phyloP scores from a whole-genome alignment of 495 filamentous ascomycete species.

The Aspergillus funiculosus region DNA sequence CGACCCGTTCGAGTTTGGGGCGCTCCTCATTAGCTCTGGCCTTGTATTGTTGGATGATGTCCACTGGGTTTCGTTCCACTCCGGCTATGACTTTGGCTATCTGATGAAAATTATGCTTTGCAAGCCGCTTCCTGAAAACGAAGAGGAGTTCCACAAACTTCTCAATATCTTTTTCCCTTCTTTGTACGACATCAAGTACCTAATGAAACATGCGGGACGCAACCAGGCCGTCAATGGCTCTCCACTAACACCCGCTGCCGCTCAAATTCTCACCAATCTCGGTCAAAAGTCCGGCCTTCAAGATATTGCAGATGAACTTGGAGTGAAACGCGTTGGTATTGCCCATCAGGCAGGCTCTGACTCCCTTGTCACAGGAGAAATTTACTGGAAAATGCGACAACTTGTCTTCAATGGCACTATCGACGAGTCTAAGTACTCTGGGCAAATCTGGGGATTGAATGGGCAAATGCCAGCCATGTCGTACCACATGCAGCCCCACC shows the following conservation, averaged over 20 bases:
- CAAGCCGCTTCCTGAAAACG: constrained; percentile 74
- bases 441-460: constrained; percentile 86
- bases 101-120: constrained; percentile 85
- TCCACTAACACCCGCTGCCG: constrained; percentile 55
- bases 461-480: constrained; percentile 48
- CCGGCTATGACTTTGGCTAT: constrained; percentile 98
- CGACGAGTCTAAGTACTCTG: constrained; percentile 63
- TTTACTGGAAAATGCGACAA: constrained; percentile 84
- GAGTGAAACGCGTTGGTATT: constrained; percentile 75
- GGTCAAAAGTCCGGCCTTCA: constrained; percentile 85
- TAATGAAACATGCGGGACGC: constrained; percentile 80
- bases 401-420: constrained; percentile 80
- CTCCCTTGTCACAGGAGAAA: constrained; percentile 83
- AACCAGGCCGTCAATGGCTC: constrained; percentile 54
- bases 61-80: constrained; percentile 95
- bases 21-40: constrained; percentile 83
- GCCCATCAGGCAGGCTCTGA: constrained; percentile 91
- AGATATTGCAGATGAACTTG: constrained; percentile 87
- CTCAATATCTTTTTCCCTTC: constrained; percentile 88
- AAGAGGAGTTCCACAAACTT: constrained; percentile 75
- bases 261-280: constrained; percentile 68
- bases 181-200: constrained; percentile 93
- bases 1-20: constrained; percentile 79
- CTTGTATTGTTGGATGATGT: constrained; percentile 84
- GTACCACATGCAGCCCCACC: constrained; percentile 40